Conservation (phyloP, 1,139 yeast genomes). For the Eremothecium gossypii region DNA sequence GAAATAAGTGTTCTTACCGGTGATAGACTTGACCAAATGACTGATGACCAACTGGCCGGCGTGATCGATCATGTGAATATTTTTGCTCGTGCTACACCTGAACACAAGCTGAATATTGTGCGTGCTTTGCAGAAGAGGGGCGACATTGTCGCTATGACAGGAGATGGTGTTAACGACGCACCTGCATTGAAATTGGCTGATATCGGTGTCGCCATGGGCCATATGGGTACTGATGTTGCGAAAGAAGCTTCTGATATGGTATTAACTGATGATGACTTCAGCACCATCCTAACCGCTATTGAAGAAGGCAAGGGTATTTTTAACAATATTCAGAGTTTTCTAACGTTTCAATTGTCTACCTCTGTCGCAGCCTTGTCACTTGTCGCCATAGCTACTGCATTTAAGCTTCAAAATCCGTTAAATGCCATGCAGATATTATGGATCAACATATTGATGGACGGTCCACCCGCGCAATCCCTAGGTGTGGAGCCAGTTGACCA, state of each 20-base stretch:
- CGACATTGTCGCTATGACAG: constrained; percentile 97
- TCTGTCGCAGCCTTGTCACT: constrained; percentile 89
- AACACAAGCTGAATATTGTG: constrained; percentile 86
- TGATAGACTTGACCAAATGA: constrained; percentile 62
- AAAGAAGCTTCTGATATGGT: constrained; percentile 99
- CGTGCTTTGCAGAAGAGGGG: constrained; percentile 87
- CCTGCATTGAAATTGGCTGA: constrained; percentile 95
- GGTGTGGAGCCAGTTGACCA: constrained; percentile 97
- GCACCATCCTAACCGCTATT: constrained; percentile 84
- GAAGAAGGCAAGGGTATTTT: constrained; percentile 97
- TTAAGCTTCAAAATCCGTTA: constrained; percentile 88
- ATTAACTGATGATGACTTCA: constrained; percentile 89
- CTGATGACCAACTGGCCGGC: constrained; percentile 58
- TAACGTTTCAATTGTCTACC: constrained; percentile 90
- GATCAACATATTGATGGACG: constrained; percentile 97
- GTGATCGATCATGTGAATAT: constrained; percentile 78
- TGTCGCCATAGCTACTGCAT: constrained; percentile 77
- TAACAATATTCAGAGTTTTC: constrained; percentile 84
- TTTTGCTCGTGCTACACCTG: constrained; percentile 95
- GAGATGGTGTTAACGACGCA: constrained; percentile 98
- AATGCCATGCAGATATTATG: constrained; percentile 98
- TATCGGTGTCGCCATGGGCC: constrained; percentile 96
- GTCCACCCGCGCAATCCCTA: constrained; percentile 96
- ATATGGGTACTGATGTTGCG: constrained; percentile 95
- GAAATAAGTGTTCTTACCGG: constrained; percentile 70